Percentiles rank a stretch among this genome's conserved stretches.
phyloP scores from a whole-genome alignment of 208 protist genomes.

The Wallacemonas rigidus region DNA sequence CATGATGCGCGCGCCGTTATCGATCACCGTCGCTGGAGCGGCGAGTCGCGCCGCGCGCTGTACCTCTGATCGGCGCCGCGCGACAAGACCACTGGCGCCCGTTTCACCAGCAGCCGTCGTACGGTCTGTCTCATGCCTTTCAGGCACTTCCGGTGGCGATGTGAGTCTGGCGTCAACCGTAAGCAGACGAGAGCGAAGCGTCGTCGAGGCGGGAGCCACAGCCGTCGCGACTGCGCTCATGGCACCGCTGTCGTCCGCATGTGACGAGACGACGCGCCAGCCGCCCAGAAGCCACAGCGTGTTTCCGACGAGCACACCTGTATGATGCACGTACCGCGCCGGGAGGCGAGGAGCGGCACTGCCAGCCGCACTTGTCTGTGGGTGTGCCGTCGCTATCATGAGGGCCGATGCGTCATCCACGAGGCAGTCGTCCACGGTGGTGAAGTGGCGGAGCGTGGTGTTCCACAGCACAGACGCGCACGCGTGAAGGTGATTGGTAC shows the following conservation, averaged over 20 bases:
- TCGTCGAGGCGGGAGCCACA: background rate
- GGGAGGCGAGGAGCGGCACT: background rate
- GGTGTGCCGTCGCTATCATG: no score
- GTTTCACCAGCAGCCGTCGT: no score
- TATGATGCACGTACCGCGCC: slow-evolving; percentile 23
- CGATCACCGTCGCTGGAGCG: background rate
- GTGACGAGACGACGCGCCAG: slow-evolving; percentile 6
- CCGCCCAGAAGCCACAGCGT: slow-evolving; percentile 37
- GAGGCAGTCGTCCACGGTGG: background rate
- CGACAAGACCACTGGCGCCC: background rate
- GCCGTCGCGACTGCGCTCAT: background rate
- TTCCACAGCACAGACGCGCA: background rate
- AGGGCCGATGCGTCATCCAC: background rate
- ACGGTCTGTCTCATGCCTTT: no score
- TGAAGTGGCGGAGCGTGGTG: background rate
- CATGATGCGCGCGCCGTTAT: background rate
- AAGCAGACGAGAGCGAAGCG: background rate
- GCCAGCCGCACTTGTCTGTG: background rate
- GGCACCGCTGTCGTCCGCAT: no score
- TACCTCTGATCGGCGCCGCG: slow-evolving; percentile 8
- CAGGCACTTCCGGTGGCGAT: no score
- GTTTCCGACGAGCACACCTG: slow-evolving; percentile 24
- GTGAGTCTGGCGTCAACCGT: no score
- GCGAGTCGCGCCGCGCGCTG: slow-evolving; percentile 4
- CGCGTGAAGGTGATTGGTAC: background rate